phyloP scores from a whole-genome alignment of 2,329 filamentous ascomycete genomes.

The Stachybotrys chlorohalonatus region DNA sequence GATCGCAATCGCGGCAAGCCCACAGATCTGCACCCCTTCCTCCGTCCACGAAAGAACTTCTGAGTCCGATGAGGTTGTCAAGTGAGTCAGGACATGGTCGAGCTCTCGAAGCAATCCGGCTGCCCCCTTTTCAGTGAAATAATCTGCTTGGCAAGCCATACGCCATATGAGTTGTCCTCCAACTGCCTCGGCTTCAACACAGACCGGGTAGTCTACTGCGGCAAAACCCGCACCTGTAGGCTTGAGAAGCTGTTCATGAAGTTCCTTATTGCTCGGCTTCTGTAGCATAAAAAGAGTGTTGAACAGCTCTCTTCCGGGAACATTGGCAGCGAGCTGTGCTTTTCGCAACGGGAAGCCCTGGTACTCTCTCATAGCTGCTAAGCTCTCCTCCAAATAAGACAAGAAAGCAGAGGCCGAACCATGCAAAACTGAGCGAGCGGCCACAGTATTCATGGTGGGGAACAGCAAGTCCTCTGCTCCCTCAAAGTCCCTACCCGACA shows the following conservation, averaged over 20 bases:
- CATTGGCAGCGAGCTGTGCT: slow-evolving; percentile 38
- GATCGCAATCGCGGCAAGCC: slow-evolving; percentile 30
- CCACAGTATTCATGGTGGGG: slow-evolving; percentile 87
- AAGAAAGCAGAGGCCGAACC: slow-evolving; percentile 58
- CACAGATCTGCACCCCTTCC: slow-evolving; percentile 53
- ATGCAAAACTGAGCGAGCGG: slow-evolving; percentile 63
- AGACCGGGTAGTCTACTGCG: slow-evolving; percentile 68
- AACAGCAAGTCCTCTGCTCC: slow-evolving; percentile 62
- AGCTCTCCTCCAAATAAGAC: slow-evolving; percentile 62
- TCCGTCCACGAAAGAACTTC: slow-evolving; percentile 46
- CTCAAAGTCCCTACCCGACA: slow-evolving; percentile 75
- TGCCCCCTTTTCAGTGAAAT: slow-evolving; percentile 37
- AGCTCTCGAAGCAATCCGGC: slow-evolving; percentile 46
- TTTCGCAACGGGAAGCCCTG: slow-evolving; percentile 72
- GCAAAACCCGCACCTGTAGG: slow-evolving; percentile 57
- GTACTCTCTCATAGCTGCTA: slow-evolving; percentile 56
- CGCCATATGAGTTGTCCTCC: slow-evolving; percentile 56
- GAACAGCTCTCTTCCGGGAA: slow-evolving; percentile 33
- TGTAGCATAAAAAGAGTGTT: slow-evolving; percentile 50
- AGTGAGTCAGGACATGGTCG: slow-evolving; percentile 46
- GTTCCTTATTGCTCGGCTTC: slow-evolving; percentile 15
- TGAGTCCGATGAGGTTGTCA: slow-evolving; percentile 40
- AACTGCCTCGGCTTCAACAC: slow-evolving; percentile 66
- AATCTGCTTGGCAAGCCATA: slow-evolving; percentile 55
- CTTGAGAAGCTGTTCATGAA: slow-evolving; percentile 37